A percentile compares a stretch with the other conserved stretches of the same genome.
These are phyloP conservation scores for Salix brachista DNA, from an alignment of 345 rosid genomes.

Conservation along the genomic window DNA sequence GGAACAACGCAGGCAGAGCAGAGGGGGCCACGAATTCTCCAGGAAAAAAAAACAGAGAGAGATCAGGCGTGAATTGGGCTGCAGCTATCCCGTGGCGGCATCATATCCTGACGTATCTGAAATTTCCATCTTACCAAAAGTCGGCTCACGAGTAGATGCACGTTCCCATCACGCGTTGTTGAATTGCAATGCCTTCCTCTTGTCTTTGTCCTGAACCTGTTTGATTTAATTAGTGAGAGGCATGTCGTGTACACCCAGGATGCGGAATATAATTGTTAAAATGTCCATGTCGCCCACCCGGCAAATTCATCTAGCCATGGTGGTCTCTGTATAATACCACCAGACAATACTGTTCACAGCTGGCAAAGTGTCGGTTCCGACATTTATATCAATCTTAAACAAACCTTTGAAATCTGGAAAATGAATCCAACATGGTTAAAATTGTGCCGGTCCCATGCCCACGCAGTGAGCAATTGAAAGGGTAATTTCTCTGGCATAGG, in stretches of 20 bases:
- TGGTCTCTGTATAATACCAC: neutral
- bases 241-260: neutral
- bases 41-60: too few relatives aligned
- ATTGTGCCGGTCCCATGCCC: neutral
- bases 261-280: neutral
- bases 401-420: neutral
- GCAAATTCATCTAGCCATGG: neutral
- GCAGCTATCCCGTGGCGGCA: too few relatives aligned
- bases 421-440: neutral
- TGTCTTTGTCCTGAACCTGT: neutral
- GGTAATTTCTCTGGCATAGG: too few relatives aligned
- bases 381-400: neutral
- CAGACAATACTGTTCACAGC: neutral
- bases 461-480: neutral
- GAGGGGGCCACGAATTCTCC: too few relatives aligned
- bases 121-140: too few relatives aligned
- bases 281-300: neutral
- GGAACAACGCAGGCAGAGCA: neutral
- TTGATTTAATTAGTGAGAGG: too few relatives aligned
- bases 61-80: too few relatives aligned
- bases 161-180: too few relatives aligned
- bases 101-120: too few relatives aligned
- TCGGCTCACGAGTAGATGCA: neutral
- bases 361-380: constrained; percentile 8
- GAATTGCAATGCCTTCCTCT: neutral